Evolutionary conservation across 257 asterid genomes (phyloP).

Genomic region (Misopates orontium): DNA sequence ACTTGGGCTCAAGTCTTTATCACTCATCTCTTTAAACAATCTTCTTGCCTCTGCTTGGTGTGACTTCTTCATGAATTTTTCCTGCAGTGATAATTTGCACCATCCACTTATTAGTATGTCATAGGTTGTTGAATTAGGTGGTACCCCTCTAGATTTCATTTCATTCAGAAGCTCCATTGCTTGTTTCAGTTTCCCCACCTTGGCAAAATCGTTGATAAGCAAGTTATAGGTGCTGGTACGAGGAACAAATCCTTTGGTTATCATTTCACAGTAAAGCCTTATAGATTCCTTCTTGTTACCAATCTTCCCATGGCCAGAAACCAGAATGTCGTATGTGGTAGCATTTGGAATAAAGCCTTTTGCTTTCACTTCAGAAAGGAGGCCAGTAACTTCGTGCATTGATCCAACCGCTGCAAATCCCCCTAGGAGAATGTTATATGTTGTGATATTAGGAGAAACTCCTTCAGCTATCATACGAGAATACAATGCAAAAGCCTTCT

Average conservation of each 20-base stretch:
- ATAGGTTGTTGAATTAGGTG: conserved; percentile 75
- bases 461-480: conserved; percentile 65
- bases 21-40: conserved; percentile 75
- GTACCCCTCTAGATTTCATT: conserved; percentile 69
- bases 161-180: conserved; percentile 85
- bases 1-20: conserved; percentile 58
- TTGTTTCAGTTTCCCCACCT: conserved; percentile 80
- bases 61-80: conserved; percentile 45
- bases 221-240: conserved; percentile 70
- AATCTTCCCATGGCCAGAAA: conserved; percentile 67
- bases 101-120: conserved; percentile 81
- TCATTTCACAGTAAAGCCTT: conserved; percentile 86
- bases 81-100: conserved; percentile 63
- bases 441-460: conserved; percentile 63
- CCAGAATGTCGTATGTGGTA: conserved; percentile 63
- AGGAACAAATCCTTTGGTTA: conserved; percentile 77
- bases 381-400: conserved; percentile 46
- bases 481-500: conserved; percentile 57
- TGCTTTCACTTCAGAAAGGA: conserved; percentile 63
- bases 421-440: conserved; percentile 71
- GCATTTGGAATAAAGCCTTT: conserved; percentile 58
- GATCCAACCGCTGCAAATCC: conserved; percentile 55
- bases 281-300: conserved; percentile 82
- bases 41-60: conserved; percentile 65
- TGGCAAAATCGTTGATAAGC: conserved; percentile 72